A percentile compares a stretch with the other conserved stretches of the same genome.
phyloP scores from a whole-genome alignment of 441 rosid species.

The Syzygium malaccense region DNA sequence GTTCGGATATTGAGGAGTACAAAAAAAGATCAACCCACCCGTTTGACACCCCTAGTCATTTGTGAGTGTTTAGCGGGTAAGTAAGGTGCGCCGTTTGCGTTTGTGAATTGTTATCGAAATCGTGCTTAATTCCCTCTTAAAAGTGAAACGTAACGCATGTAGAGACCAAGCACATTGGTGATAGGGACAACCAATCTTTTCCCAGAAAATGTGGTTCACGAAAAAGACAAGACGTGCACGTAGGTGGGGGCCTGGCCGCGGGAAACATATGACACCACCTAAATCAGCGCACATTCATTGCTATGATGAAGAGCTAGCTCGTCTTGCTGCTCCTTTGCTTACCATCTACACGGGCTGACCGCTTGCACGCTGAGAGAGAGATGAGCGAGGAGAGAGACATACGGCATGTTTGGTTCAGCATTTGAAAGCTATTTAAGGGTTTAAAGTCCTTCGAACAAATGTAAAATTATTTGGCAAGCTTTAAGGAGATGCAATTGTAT shows the following conservation, averaged over 20 bases:
- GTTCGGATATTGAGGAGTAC: no score
- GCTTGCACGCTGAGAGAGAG: not conserved
- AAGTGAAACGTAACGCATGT: not conserved
- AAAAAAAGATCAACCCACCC: no score
- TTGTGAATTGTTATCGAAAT: not conserved
- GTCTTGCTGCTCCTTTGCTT: not conserved
- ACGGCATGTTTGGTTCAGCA: no score
- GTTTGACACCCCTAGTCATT: no score
- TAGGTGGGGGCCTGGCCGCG: not conserved
- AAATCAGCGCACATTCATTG: not conserved
- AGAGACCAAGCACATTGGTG: not conserved
- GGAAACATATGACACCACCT: not conserved
- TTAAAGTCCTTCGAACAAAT: no score
- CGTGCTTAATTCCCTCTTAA: not conserved
- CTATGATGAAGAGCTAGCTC: not conserved
- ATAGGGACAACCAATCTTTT: not conserved
- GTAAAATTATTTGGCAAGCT: no score
- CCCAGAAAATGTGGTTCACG: not conserved
- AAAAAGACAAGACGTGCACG: not conserved
- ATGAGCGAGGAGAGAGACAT: constrained; percentile 7
- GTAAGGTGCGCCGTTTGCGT: not conserved
- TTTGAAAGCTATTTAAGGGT: no score
- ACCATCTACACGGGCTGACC: not conserved
- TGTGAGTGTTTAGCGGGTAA: no score
- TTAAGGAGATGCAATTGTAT: no score